Percentiles rank a stretch among this genome's conserved stretches.
Evolutionary conservation across 129 eudicot genomes (phyloP).

Genomic region (Centaurea solstitialis): DNA sequence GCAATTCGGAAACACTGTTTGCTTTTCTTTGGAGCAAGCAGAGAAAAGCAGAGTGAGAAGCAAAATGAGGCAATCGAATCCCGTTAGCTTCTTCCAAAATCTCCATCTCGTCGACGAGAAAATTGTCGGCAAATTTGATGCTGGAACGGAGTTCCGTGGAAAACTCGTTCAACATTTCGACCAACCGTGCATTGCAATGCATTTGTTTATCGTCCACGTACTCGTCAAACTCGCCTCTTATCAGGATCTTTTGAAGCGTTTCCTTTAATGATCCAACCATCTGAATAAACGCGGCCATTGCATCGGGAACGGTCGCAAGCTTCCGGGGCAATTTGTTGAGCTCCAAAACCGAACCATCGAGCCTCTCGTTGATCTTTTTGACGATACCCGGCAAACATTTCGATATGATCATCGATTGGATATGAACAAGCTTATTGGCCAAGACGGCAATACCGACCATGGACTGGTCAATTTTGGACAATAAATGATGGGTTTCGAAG

Average conservation of each 20-base stretch:
- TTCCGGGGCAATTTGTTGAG: conserved; percentile 36
- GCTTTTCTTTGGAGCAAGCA: conserved; percentile 20
- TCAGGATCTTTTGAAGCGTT: conserved; percentile 33
- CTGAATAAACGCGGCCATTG: conserved; percentile 37
- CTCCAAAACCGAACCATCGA: conserved; percentile 28
- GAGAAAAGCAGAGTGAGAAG: conserved; percentile 27
- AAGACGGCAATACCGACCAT: conserved; percentile 34
- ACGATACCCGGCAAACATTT: conserved; percentile 33
- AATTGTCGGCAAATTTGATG: not conserved
- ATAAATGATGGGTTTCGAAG: conserved; percentile 23
- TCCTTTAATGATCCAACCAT: conserved; percentile 36
- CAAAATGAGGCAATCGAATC: conserved; percentile 27
- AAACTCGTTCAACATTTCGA: conserved; percentile 21
- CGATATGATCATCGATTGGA: conserved; percentile 26
- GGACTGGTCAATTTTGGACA: conserved; percentile 28
- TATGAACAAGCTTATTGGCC: conserved; percentile 21
- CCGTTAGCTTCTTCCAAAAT: conserved; percentile 38
- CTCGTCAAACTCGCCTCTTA: conserved; percentile 17
- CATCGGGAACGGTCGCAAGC: conserved; percentile 32
- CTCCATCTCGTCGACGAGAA: conserved; percentile 38
- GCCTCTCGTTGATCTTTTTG: conserved; percentile 31
- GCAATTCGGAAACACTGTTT: not conserved
- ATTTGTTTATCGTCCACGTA: conserved; percentile 18
- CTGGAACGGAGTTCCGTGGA: not conserved
- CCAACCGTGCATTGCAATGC: conserved; percentile 31